Evolutionary conservation across 306 rosid genomes (phyloP).

Genomic region (Corylus avellana): DNA sequence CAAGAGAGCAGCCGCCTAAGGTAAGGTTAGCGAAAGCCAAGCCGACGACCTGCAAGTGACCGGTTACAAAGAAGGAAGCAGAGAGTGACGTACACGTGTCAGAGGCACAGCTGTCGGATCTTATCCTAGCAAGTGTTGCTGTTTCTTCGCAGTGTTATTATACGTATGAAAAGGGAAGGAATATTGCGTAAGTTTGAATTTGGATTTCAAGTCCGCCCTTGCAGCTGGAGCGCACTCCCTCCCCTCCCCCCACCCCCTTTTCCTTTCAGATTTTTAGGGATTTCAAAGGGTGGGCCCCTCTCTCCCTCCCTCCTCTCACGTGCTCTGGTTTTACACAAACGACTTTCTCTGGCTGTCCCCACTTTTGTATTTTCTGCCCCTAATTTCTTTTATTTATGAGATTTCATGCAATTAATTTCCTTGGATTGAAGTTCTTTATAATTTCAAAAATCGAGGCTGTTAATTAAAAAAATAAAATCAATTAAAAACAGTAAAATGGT

Average conservation of each 20-base stretch:
- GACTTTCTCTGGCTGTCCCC: not conserved
- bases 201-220: conserved; percentile 42
- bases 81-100: conserved; percentile 44
- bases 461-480: no score
- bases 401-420: no score
- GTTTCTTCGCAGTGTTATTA: not conserved
- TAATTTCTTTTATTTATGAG: not conserved
- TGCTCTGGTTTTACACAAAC: not conserved
- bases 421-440: no score
- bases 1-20: not conserved
- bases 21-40: not conserved
- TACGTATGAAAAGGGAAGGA: not conserved
- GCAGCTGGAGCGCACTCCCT: conserved; percentile 59
- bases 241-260: conserved; percentile 25
- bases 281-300: conserved; percentile 40
- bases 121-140: conserved; percentile 37
- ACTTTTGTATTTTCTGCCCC: not conserved
- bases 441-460: no score
- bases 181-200: conserved; percentile 32
- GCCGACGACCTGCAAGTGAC: conserved; percentile 12
- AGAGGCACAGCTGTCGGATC: conserved; percentile 49
- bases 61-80: not conserved
- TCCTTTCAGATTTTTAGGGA: conserved; percentile 32
- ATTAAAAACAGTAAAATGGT: no score
- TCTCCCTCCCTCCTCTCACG: not conserved